Conservation (phyloP, 2,329 filamentous ascomycete species). For the Xylariales sp. region DNA sequence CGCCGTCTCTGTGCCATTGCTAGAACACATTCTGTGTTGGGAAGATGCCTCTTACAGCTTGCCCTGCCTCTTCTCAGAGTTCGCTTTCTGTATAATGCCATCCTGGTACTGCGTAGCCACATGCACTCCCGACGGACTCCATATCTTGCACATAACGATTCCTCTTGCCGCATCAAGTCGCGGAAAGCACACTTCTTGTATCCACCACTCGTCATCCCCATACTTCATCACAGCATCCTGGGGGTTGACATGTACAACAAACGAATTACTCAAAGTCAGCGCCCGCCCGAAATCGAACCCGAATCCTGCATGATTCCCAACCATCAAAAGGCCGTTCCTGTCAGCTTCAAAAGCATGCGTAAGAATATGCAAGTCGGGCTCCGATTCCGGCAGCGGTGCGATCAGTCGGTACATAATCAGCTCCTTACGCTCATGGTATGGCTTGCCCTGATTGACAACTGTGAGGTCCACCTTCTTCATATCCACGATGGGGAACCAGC, state of each 20-base stretch:
- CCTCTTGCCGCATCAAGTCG: slow-evolving; percentile 40
- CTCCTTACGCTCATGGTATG: slow-evolving; percentile 41
- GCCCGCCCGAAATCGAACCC: slow-evolving; percentile 35
- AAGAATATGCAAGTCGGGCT: slow-evolving; percentile 40
- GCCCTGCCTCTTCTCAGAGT: slow-evolving; percentile 11
- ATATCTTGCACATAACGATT: slow-evolving; percentile 45
- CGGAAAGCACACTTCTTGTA: slow-evolving; percentile 48
- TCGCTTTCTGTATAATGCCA: slow-evolving; percentile 34
- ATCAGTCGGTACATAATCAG: slow-evolving; percentile 45
- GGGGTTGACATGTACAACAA: slow-evolving; percentile 47
- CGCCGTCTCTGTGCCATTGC: too few species aligned
- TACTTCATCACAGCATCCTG: slow-evolving; percentile 41
- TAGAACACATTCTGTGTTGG: too few species aligned
- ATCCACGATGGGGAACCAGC: slow-evolving; percentile 44
- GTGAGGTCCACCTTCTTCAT: slow-evolving; percentile 53
- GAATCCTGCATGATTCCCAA: slow-evolving; percentile 43
- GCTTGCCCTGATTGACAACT: slow-evolving; percentile 35
- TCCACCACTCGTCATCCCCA: slow-evolving; percentile 43
- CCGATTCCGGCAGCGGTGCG: slow-evolving; percentile 33
- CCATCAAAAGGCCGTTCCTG: slow-evolving; percentile 50
- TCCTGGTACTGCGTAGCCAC: slow-evolving; percentile 53
- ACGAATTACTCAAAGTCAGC: slow-evolving; percentile 45
- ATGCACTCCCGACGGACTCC: slow-evolving; percentile 49
- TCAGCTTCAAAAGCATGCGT: slow-evolving; percentile 49
- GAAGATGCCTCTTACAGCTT: slow-evolving; percentile 19